Base-by-base conservation (phyloP, 2,329 filamentous ascomycete genomes). In the Calycina herbarum region DNA sequence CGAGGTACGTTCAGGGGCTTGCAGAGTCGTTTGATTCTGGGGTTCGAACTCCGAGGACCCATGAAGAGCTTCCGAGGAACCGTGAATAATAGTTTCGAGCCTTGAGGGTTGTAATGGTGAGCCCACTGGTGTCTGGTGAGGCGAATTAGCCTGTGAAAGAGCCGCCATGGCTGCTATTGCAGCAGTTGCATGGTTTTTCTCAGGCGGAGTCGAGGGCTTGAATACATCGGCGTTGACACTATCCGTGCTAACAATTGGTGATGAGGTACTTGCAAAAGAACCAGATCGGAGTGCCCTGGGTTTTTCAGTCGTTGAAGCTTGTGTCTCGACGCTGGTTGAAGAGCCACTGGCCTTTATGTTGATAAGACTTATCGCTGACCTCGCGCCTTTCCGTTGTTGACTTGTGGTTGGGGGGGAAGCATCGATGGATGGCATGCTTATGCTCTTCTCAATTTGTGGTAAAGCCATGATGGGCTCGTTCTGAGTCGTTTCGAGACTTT, bases 141-240 rank as follows among this genome's bases (percentile, higher is more conserved):
- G 83, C 0, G 86, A 85, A 27, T 78, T 76, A n/a, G 84, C 61
- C 42, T 85, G 82, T 0, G 89, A 86, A 20, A 85, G 82, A 20
- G 81, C 84, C n/a, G 89, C 87, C 48, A 92, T 80, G 48, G 86
- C 87, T 63, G 89, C 88, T 82, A 93, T 92, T 31, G 85, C 82
- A 69, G 81, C 85, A 27, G 83, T 82, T 29, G 89, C 89, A 73
- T 86, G 80, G 66, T 81, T 82, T 60, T 87, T 82, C 45, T 87
- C 84, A 1, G 85, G 83, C 5, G 83, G 82, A 1, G 81, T 72
- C 15, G 79, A 84, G 15, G 83, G 81, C 67, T 84, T 85, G 69
- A 85, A 85, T 13, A 87, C 82, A 67, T 93, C 89, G 24, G 87
- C 86, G 68, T 89, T 88, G 0, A 86, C 83, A 40, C 84, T 82